Evolutionary conservation across 2,329 filamentous ascomycete genomes (phyloP).

Genomic region (Penicillium sp.): DNA sequence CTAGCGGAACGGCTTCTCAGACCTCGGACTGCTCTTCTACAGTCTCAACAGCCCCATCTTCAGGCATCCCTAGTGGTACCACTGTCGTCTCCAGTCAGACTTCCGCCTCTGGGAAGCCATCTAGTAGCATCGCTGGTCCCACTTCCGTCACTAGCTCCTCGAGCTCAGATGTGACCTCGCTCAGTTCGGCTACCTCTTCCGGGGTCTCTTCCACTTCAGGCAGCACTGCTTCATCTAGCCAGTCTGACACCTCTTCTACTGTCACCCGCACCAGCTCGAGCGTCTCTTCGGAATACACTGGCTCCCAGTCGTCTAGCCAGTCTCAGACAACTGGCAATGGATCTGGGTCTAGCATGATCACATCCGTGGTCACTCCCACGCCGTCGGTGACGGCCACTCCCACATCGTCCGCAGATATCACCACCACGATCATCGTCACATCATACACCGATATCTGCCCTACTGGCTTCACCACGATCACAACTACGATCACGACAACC

Average conservation of each 20-base stretch:
- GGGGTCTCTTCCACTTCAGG: too few relatives aligned
- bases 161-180: too few relatives aligned
- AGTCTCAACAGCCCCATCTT: not conserved
- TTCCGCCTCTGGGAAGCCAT: not conserved
- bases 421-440: constrained; percentile 40
- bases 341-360: constrained; percentile 1
- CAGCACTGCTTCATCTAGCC: too few relatives aligned
- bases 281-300: not conserved
- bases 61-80: not conserved
- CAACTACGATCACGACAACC: constrained; percentile 39
- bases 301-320: not conserved
- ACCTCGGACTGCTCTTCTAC: not conserved
- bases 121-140: too few relatives aligned
- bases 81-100: not conserved
- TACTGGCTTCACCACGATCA: constrained; percentile 44
- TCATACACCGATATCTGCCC: constrained; percentile 45
- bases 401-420: constrained; percentile 24
- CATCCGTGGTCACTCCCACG: constrained; percentile 9
- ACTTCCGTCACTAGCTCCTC: not conserved
- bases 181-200: too few relatives aligned
- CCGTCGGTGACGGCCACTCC: constrained; percentile 16
- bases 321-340: constrained; percentile 8
- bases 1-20: not conserved
- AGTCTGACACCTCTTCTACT: not conserved
- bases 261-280: not conserved